A percentile compares a stretch with the other conserved stretches of the same genome.
phyloP scores from a whole-genome alignment of 1,139 yeast species.

The Saccharomycopsis phalli region DNA sequence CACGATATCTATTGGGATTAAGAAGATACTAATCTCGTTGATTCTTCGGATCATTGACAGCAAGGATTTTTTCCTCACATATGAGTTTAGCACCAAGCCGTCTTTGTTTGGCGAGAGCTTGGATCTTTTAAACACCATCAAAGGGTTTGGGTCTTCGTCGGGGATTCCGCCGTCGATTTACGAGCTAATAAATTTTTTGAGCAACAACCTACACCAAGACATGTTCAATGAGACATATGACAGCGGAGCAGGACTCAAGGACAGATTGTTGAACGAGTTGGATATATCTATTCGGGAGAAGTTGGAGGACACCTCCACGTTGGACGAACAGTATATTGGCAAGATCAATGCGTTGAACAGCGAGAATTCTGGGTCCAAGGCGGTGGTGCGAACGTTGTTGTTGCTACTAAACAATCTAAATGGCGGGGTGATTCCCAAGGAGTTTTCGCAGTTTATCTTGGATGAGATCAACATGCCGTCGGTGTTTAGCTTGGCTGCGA shows the following conservation, averaged over 20 bases:
- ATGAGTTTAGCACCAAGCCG: slow-evolving; percentile 22
- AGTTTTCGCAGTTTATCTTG: slow-evolving; percentile 26
- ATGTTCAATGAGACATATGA: slow-evolving; percentile 25
- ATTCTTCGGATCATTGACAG: slow-evolving; percentile 25
- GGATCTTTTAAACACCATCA: slow-evolving; percentile 23
- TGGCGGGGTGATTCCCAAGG: slow-evolving; percentile 33
- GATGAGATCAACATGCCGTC: slow-evolving; percentile 21
- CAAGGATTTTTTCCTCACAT: slow-evolving; percentile 27
- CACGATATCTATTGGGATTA: slow-evolving; percentile 25
- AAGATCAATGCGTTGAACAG: slow-evolving; percentile 12
- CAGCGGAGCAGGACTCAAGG: slow-evolving; percentile 22
- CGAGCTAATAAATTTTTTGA: slow-evolving; percentile 25
- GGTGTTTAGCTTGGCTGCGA: slow-evolving; percentile 1
- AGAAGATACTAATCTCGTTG: slow-evolving; percentile 23
- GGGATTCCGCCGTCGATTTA: slow-evolving; percentile 28
- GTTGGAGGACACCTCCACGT: slow-evolving; percentile 20
- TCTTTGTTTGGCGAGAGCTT: slow-evolving; percentile 26
- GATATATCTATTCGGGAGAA: slow-evolving; percentile 24
- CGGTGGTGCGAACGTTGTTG: slow-evolving; percentile 26
- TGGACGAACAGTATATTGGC: slow-evolving; percentile 21
- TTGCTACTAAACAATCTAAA: slow-evolving; percentile 30
- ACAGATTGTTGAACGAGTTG: slow-evolving; percentile 23
- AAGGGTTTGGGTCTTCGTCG: slow-evolving; percentile 18
- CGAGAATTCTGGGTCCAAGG: slow-evolving; percentile 18
- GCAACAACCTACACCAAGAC: slow-evolving; percentile 22